Percentiles rank a stretch among this genome's conserved stretches.
phyloP scores from a whole-genome alignment of 2,329 filamentous ascomycete genomes.

The Chrysosphaeria jannelii region DNA sequence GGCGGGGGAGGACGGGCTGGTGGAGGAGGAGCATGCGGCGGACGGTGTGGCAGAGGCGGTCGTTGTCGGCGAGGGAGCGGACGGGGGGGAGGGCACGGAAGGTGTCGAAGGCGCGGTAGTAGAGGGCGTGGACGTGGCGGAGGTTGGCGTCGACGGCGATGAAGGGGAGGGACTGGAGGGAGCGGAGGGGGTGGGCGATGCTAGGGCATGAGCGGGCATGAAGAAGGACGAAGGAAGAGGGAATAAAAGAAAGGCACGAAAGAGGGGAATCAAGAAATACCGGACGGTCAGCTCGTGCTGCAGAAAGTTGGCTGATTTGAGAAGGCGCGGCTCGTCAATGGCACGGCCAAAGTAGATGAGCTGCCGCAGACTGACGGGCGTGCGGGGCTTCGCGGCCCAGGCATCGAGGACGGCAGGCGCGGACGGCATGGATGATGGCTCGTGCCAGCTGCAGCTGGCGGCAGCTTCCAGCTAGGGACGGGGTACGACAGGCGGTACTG shows the following conservation, averaged over 20 bases:
- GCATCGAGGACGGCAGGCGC: slow-evolving; percentile 28
- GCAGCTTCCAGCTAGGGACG: too few relatives aligned
- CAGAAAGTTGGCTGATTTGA: slow-evolving; percentile 93
- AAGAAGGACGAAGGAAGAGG: too few relatives aligned
- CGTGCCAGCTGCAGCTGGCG: not conserved
- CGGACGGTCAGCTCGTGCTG: too few relatives aligned
- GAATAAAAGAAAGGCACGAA: too few relatives aligned
- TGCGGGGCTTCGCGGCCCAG: slow-evolving; percentile 66
- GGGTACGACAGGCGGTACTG: too few relatives aligned
- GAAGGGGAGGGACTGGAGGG: slow-evolving; percentile 86
- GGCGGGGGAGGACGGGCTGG: slow-evolving; percentile 71
- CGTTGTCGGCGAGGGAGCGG: slow-evolving; percentile 66
- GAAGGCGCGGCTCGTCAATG: slow-evolving; percentile 60
- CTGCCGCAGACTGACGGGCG: slow-evolving; percentile 91
- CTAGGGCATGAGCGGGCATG: too few relatives aligned
- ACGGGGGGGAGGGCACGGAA: slow-evolving; percentile 67
- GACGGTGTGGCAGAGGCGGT: slow-evolving; percentile 54
- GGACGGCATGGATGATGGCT: not conserved
- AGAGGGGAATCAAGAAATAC: slow-evolving; percentile 12
- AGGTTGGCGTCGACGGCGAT: slow-evolving; percentile 91
- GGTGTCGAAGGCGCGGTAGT: slow-evolving; percentile 85
- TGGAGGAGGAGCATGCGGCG: slow-evolving; percentile 59
- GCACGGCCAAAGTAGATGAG: slow-evolving; percentile 92
- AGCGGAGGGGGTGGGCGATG: slow-evolving; percentile 74
- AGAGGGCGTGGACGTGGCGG: slow-evolving; percentile 82